phyloP scores from a whole-genome alignment of 2,329 filamentous ascomycete species.

The Fusarium cyanostomum region DNA sequence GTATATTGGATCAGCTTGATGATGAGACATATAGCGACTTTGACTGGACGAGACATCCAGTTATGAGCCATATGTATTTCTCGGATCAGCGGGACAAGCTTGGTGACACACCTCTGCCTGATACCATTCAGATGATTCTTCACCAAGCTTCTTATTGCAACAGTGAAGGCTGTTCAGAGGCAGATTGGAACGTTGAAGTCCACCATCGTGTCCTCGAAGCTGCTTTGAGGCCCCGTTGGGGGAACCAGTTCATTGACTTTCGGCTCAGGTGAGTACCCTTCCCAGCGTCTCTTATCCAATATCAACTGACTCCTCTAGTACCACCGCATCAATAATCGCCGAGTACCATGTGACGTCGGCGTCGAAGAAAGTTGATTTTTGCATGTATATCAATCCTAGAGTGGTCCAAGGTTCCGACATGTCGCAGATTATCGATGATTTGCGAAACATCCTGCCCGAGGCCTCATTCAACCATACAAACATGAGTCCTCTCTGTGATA shows the following conservation, averaged over 20 bases:
- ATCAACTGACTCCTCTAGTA: neutral
- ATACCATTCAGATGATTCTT: conserved; percentile 9
- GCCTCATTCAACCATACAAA: conserved; percentile 11
- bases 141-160: conserved; percentile 12
- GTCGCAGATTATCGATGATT: neutral
- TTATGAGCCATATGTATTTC: conserved; percentile 6
- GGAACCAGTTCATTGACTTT: conserved; percentile 11
- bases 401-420: neutral
- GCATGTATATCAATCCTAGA: conserved; percentile 20
- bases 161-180: neutral
- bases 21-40: conserved; percentile 4
- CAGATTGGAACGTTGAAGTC: conserved; percentile 16
- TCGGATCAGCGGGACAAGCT: conserved; percentile 3
- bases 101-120: conserved; percentile 2
- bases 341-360: conserved; percentile 12
- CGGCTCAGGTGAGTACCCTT: conserved; percentile 4
- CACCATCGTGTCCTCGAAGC: conserved; percentile 17
- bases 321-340: conserved; percentile 7
- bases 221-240: conserved; percentile 1
- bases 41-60: conserved; percentile 6
- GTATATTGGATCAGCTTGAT: neutral
- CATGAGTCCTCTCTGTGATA: neutral
- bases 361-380: conserved; percentile 20
- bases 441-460: neutral
- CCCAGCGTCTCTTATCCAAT: neutral